Conservation (phyloP, 345 rosid species). For the Hirschfeldia incana region DNA sequence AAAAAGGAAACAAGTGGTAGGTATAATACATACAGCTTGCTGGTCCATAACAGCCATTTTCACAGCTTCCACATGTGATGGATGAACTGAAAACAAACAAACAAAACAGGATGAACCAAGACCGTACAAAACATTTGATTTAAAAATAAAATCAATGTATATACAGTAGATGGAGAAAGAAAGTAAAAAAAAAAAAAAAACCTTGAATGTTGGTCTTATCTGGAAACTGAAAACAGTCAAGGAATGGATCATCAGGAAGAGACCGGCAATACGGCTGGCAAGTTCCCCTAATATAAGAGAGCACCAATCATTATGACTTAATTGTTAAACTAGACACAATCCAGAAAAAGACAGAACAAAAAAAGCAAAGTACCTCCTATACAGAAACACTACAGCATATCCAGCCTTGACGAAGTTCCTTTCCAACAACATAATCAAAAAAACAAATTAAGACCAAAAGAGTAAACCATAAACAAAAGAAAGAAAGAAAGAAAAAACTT, state of each 20-base stretch:
- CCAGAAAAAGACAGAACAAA: not conserved
- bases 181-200: constrained; percentile 24
- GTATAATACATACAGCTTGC: constrained; percentile 47
- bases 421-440: constrained; percentile 17
- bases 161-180: not conserved
- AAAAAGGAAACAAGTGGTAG: constrained; percentile 28
- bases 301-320: not conserved
- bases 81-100: constrained; percentile 51
- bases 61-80: constrained; percentile 70
- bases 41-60: constrained; percentile 71
- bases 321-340: constrained; percentile 8
- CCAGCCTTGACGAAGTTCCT: constrained; percentile 77
- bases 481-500: not conserved
- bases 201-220: constrained; percentile 58
- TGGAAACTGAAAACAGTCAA: constrained; percentile 71
- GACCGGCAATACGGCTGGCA: constrained; percentile 77
- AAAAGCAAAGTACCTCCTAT: constrained; percentile 49
- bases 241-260: constrained; percentile 84
- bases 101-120: not conserved
- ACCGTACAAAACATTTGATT: not conserved
- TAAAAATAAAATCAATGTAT: not conserved
- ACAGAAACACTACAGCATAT: constrained; percentile 80
- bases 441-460: not conserved
- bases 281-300: constrained; percentile 54
- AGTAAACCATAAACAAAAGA: not conserved